Evolutionary conservation across 2,329 filamentous ascomycete genomes (phyloP).

Genomic region (Clathrospora elynae): DNA sequence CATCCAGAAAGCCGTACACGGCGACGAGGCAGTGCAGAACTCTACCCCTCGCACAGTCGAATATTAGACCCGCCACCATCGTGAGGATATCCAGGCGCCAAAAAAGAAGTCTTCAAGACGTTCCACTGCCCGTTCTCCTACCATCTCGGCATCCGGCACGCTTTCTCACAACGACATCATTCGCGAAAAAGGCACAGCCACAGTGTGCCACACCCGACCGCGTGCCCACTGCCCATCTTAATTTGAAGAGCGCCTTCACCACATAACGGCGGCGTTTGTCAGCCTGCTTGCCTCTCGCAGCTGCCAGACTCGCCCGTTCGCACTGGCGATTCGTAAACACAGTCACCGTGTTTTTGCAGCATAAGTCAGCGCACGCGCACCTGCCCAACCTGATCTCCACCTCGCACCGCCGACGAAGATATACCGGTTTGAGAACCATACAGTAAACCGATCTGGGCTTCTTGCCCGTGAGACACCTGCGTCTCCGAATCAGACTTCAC

Average conservation of each 20-base stretch:
- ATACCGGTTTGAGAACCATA: conserved; percentile 46
- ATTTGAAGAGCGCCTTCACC: too few relatives aligned
- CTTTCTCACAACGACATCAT: conserved; percentile 11
- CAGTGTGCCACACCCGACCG: too few relatives aligned
- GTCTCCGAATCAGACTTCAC: conserved; percentile 36
- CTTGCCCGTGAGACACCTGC: conserved; percentile 49
- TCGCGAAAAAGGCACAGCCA: conserved; percentile 3
- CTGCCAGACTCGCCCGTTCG: conserved; percentile 2
- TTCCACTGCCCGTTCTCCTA: too few relatives aligned
- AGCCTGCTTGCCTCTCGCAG: conserved; percentile 11
- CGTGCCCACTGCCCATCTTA: too few relatives aligned
- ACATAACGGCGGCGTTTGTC: conserved; percentile 17
- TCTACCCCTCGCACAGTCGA: conserved; percentile 11
- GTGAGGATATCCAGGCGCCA: too few relatives aligned
- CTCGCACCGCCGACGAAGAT: conserved; percentile 33
- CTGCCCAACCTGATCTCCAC: conserved; percentile 41
- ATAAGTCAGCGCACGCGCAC: conserved; percentile 33
- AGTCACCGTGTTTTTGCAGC: conserved; percentile 41
- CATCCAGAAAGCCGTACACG: conserved; percentile 15
- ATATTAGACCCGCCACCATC: conserved; percentile 8
- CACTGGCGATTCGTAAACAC: conserved; percentile 5
- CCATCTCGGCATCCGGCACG: conserved; percentile 8
- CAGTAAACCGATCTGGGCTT: conserved; percentile 46
- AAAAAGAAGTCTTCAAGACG: too few relatives aligned
- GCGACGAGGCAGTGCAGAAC: conserved; percentile 14